Conservation (phyloP, 352 stramenopile genomes). For the Hyaloperonospora arabidopsidis region DNA sequence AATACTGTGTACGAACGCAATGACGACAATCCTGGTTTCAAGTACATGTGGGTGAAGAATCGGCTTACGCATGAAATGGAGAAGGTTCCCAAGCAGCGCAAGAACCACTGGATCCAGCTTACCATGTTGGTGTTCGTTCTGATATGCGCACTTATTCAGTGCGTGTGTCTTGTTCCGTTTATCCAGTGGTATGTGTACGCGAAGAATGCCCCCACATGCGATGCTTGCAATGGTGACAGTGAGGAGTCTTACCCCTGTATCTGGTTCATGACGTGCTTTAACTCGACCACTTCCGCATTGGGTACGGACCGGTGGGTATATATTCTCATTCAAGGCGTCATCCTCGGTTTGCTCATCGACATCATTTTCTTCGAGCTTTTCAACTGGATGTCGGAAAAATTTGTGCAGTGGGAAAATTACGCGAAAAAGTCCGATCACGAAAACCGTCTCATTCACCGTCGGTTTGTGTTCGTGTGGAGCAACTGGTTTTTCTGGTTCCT, state of each 20-base stretch:
- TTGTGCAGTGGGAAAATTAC: constrained; percentile 84
- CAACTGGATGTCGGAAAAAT: constrained; percentile 83
- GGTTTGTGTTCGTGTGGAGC: constrained; percentile 87
- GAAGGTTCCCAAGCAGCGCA: constrained; percentile 74
- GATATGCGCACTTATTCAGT: constrained; percentile 66
- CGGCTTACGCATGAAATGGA: constrained; percentile 84
- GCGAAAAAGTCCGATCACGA: constrained; percentile 82
- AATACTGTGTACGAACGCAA: constrained; percentile 86
- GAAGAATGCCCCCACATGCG: constrained; percentile 74
- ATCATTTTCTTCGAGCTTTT: constrained; percentile 87
- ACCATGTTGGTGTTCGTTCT: constrained; percentile 84
- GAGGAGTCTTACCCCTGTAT: constrained; percentile 54
- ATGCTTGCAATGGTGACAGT: constrained; percentile 42
- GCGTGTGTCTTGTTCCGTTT: constrained; percentile 75
- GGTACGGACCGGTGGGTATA: constrained; percentile 86
- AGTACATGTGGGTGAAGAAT: constrained; percentile 85
- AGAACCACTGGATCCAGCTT: constrained; percentile 79
- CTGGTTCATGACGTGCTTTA: constrained; percentile 82
- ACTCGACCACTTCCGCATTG: constrained; percentile 53
- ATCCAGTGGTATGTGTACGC: constrained; percentile 88
- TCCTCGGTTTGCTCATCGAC: constrained; percentile 79
- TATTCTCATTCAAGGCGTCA: constrained; percentile 78
- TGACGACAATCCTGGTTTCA: constrained; percentile 77
- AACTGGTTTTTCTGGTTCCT: constrained; percentile 91
- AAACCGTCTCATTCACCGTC: constrained; percentile 78